Base-by-base conservation (phyloP, 1,284 basidiomycete species). In the Mycena citricolor region DNA sequence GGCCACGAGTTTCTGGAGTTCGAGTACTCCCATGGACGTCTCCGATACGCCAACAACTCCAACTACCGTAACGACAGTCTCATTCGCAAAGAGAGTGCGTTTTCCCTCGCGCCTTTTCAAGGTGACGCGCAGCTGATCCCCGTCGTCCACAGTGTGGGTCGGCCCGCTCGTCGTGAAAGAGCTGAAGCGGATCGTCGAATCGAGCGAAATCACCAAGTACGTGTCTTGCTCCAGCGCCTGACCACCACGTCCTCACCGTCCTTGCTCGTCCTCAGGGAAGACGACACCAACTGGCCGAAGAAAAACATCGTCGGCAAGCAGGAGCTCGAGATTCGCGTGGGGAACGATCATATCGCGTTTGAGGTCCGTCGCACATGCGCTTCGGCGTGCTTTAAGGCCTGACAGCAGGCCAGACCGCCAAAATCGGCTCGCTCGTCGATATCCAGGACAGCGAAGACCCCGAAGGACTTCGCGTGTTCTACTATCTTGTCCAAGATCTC, bases 1-100 rank as follows among this genome's bases (percentile, higher is more conserved):
- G 94, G 94, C 14, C 94, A 97, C 70, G 94, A 97, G 65, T 99
- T 99, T 64, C 78, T 99, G 37, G 97, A 99, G 67, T 99, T 98
- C 61, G 95, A 99, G 69, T 97, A 97, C 71, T 89, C 90, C 10
- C 88, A 95, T 67, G 97, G 95, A 7, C 84, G 95, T 47, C 77
- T 99, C 53, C 82, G 95, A 57, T 99, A 99, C 65, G 95, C 97
- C 51, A 97, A 99, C 77, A 99, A 99, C 77, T 97, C 94, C 16
- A 99, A 99, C 69, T 99, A 99, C 71, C 76, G 95, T 35, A 98
- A 97, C 60, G 97, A 99, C 69, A 90, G 86, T 63, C 71, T 99
- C 43, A 97, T 99, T 64, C 80, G 94, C 49, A 98, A 98, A 88
- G 97, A 99, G 69, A 95, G 94, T 97, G 58, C 60, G 92, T 77